Conservation (phyloP, 768 basidiomycete species). For the Suillus variegatus region DNA sequence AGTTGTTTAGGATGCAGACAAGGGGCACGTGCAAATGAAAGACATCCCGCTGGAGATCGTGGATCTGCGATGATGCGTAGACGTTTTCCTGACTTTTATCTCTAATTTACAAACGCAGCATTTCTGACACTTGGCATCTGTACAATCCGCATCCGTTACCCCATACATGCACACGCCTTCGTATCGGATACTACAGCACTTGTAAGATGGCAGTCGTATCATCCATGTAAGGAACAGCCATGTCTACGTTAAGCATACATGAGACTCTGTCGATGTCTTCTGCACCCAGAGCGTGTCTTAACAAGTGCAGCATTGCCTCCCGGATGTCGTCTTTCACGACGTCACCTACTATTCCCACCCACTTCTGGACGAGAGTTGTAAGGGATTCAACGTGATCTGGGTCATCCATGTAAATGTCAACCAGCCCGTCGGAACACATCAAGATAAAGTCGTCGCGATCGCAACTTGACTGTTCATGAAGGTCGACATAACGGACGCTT, state of each 20-base stretch:
- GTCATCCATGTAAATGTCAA: constrained; percentile 31
- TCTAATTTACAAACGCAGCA: constrained; percentile 1
- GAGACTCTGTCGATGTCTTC: constrained; percentile 43
- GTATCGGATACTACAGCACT: constrained; percentile 10
- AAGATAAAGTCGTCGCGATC: constrained; percentile 43
- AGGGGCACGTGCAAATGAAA: constrained; percentile 80
- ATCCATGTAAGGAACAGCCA: constrained; percentile 41
- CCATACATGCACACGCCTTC: not conserved
- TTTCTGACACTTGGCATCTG: constrained; percentile 3
- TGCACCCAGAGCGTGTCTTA: constrained; percentile 49
- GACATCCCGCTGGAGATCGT: constrained; percentile 77
- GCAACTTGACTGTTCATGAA: constrained; percentile 23
- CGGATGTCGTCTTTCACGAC: constrained; percentile 8
- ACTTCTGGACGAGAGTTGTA: constrained; percentile 28
- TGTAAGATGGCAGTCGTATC: constrained; percentile 53
- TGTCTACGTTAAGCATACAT: constrained; percentile 50
- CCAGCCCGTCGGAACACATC: constrained; percentile 53
- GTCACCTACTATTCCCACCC: constrained; percentile 36
- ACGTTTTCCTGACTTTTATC: not conserved
- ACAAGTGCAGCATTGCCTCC: constrained; percentile 34
- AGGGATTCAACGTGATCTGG: constrained; percentile 25
- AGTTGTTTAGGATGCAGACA: constrained; percentile 69
- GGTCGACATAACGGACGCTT: constrained; percentile 42
- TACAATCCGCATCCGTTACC: constrained; percentile 2
- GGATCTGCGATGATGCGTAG: constrained; percentile 58